A percentile compares a stretch with the other conserved stretches of the same genome.
Evolutionary conservation across 2,329 filamentous ascomycete species (phyloP).

Genomic region (Ophiocordyceps sinensis): DNA sequence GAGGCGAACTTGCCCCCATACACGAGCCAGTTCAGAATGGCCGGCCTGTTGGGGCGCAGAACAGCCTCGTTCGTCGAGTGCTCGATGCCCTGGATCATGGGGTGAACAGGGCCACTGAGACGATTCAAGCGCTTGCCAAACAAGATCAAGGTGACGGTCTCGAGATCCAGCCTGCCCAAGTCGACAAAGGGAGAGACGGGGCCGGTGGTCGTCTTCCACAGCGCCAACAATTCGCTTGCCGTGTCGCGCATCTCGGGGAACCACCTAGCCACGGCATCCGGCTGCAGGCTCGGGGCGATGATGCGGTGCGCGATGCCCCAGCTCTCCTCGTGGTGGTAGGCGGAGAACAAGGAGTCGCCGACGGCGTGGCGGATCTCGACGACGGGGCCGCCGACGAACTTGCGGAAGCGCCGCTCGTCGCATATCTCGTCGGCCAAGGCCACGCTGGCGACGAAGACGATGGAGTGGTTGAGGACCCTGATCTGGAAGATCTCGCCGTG

Average conservation of each 20-base stretch:
- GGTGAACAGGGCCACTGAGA: slow-evolving; percentile 29
- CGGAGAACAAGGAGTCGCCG: slow-evolving; percentile 36
- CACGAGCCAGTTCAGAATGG: slow-evolving; percentile 35
- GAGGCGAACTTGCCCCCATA: slow-evolving; percentile 37
- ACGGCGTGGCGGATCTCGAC: slow-evolving; percentile 35
- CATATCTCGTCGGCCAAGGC: slow-evolving; percentile 35
- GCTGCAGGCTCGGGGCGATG: slow-evolving; percentile 29
- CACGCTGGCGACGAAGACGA: slow-evolving; percentile 31
- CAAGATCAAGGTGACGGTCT: slow-evolving; percentile 33
- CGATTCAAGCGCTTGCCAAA: slow-evolving; percentile 35
- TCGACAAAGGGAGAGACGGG: slow-evolving; percentile 30
- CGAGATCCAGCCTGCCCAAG: slow-evolving; percentile 41
- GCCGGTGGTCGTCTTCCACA: slow-evolving; percentile 29
- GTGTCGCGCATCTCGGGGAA: slow-evolving; percentile 33
- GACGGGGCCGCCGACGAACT: slow-evolving; percentile 36
- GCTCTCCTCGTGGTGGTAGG: slow-evolving; percentile 29
- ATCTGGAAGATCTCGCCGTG: slow-evolving; percentile 24
- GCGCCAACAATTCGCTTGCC: slow-evolving; percentile 32
- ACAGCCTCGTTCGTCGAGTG: slow-evolving; percentile 40
- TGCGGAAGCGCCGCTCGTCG: slow-evolving; percentile 38
- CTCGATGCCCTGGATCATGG: slow-evolving; percentile 38
- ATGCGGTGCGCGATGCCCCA: slow-evolving; percentile 39
- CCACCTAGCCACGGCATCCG: slow-evolving; percentile 14
- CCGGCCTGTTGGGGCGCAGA: slow-evolving; percentile 35
- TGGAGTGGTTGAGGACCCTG: slow-evolving; percentile 17